Evolutionary conservation across 2,329 filamentous ascomycete genomes (phyloP).

Genomic region (Fusarium illudens): DNA sequence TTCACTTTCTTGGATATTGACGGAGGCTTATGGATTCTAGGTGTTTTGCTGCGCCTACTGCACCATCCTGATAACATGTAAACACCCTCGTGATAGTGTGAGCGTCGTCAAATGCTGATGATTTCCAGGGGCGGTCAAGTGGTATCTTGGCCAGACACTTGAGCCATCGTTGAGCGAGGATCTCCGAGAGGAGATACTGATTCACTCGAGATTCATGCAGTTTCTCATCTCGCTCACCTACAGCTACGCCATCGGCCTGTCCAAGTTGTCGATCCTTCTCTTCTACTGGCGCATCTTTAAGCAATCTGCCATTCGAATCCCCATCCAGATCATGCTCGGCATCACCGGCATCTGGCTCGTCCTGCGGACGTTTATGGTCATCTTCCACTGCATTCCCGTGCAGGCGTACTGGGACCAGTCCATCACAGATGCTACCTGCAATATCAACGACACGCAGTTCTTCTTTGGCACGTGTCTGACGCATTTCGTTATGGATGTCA

Average conservation of each 20-base stretch:
- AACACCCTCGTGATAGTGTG: neutral
- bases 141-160: conserved; percentile 29
- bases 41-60: conserved; percentile 31
- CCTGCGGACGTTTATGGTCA: conserved; percentile 44
- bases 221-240: conserved; percentile 35
- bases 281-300: conserved; percentile 47
- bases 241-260: conserved; percentile 39
- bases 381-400: conserved; percentile 48
- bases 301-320: conserved; percentile 39
- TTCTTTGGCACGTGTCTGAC: conserved; percentile 46
- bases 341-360: conserved; percentile 41
- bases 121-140: conserved; percentile 24
- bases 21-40: conserved; percentile 13
- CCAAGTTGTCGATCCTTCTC: conserved; percentile 43
- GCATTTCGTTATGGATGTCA: conserved; percentile 46
- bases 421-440: conserved; percentile 41
- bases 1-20: fast-evolving
- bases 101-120: neutral
- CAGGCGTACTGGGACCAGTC: conserved; percentile 46
- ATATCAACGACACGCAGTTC: conserved; percentile 45
- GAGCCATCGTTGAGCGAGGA: conserved; percentile 10
- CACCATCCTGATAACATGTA: conserved; percentile 31
- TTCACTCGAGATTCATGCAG: conserved; percentile 23
- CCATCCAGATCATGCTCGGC: conserved; percentile 40
- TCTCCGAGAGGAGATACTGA: conserved; percentile 25